These are phyloP conservation scores for Cenchrus americanus DNA, from an alignment of 176 grass and related monocot genomes.

Conservation along the genomic window DNA sequence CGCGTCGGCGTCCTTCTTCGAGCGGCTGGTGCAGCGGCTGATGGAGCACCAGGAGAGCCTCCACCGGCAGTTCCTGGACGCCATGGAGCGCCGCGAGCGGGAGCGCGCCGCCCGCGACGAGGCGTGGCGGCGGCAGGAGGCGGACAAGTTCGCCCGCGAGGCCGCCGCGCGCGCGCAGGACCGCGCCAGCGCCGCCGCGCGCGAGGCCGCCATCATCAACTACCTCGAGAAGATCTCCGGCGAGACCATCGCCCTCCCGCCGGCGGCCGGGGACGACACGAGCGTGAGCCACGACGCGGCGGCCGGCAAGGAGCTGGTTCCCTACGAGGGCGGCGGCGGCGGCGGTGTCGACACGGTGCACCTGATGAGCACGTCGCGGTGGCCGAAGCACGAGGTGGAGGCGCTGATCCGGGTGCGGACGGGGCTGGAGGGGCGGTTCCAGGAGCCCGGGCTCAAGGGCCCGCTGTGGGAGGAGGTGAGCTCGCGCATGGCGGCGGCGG, in stretches of 20 bases:
- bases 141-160: slow-evolving; percentile 68
- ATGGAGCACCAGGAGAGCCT: slow-evolving; percentile 98
- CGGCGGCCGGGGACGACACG: not conserved
- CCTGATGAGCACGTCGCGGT: slow-evolving; percentile 56
- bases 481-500: slow-evolving; percentile 69
- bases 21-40: slow-evolving; percentile 77
- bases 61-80: slow-evolving; percentile 85
- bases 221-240: slow-evolving; percentile 91
- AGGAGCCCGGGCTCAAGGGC: slow-evolving; percentile 86
- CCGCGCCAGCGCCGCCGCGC: slow-evolving; percentile 65
- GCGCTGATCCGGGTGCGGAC: slow-evolving; percentile 75
- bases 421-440: slow-evolving; percentile 76
- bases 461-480: slow-evolving; percentile 98
- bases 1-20: slow-evolving; percentile 84
- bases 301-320: slow-evolving; percentile 37
- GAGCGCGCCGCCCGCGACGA: slow-evolving; percentile 80
- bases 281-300: slow-evolving; percentile 29
- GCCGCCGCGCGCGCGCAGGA: slow-evolving; percentile 64
- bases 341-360: slow-evolving; percentile 11
- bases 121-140: slow-evolving; percentile 84
- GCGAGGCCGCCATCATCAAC: slow-evolving; percentile 75
- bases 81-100: slow-evolving; percentile 85
- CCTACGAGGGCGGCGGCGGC: slow-evolving; percentile 16
- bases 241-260: slow-evolving; percentile 63
- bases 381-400: slow-evolving; percentile 94